Percentiles rank a stretch among this genome's conserved stretches.
These are phyloP conservation scores for Stylosanthes scabra DNA, from an alignment of 331 rosid genomes.

Conservation along the genomic window DNA sequence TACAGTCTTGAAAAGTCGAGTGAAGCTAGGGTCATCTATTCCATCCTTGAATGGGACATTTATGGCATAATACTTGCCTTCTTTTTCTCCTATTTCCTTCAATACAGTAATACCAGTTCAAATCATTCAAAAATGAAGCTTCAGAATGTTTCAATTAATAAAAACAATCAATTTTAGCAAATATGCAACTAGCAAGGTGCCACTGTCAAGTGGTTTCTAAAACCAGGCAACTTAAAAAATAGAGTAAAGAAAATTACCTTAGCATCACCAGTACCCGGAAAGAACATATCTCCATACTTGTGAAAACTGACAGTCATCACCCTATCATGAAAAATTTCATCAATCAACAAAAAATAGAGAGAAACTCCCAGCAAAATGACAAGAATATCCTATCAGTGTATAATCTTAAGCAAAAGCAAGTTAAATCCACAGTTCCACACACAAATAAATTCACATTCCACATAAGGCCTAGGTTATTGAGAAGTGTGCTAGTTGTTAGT, in stretches of 20 bases:
- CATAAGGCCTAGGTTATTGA: slow-evolving; percentile 24
- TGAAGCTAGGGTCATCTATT: slow-evolving; percentile 97
- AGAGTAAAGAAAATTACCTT: slow-evolving; percentile 70
- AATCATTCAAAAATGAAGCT: slow-evolving; percentile 38
- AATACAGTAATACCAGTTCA: slow-evolving; percentile 56
- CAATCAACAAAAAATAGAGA: slow-evolving; percentile 42
- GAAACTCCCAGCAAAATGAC: slow-evolving; percentile 12
- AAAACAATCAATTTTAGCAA: slow-evolving; percentile 22
- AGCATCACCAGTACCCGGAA: slow-evolving; percentile 97
- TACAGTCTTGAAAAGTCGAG: slow-evolving; percentile 91
- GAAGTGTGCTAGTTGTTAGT: neutral
- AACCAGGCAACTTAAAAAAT: slow-evolving; percentile 19
- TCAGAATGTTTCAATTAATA: slow-evolving; percentile 24
- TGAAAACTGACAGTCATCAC: slow-evolving; percentile 99
- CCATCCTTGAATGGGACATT: slow-evolving; percentile 98
- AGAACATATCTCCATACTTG: slow-evolving; percentile 94
- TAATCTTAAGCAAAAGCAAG: slow-evolving; percentile 27
- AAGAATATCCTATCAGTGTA: slow-evolving; percentile 7
- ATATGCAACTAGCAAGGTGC: neutral
- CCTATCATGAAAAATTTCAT: slow-evolving; percentile 61
- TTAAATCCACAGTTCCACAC: neutral
- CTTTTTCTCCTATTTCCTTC: slow-evolving; percentile 98
- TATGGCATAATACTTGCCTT: slow-evolving; percentile 97
- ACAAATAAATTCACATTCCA: slow-evolving; percentile 22
- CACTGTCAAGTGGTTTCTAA: neutral